These are phyloP conservation scores for Butyriboletus loyo DNA, from an alignment of 768 basidiomycete genomes.

Conservation along the genomic window DNA sequence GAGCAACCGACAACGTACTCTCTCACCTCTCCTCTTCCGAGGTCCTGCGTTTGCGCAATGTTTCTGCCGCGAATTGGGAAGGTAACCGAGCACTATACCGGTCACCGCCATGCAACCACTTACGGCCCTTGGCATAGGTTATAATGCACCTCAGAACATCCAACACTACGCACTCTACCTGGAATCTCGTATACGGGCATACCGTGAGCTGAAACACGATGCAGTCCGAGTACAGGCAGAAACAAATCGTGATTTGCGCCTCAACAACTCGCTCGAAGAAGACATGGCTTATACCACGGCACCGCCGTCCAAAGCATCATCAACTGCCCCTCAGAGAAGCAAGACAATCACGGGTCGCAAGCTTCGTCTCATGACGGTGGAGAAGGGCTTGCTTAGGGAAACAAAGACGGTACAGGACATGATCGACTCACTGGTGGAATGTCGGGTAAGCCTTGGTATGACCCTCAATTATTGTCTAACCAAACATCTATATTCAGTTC, in stretches of 20 bases:
- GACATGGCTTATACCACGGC: slow-evolving; percentile 37
- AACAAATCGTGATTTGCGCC: slow-evolving; percentile 81
- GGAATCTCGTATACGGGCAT: slow-evolving; percentile 83
- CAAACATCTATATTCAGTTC: slow-evolving; percentile 51
- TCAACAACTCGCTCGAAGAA: slow-evolving; percentile 60
- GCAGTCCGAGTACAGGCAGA: slow-evolving; percentile 92
- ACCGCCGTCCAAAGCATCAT: slow-evolving; percentile 29
- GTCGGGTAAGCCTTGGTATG: slow-evolving; percentile 58
- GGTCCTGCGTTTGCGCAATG: slow-evolving; percentile 76
- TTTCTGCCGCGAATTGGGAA: slow-evolving; percentile 83
- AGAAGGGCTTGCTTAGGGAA: slow-evolving; percentile 92
- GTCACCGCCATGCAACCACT: not conserved
- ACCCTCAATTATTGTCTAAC: not conserved
- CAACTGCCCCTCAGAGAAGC: slow-evolving; percentile 49
- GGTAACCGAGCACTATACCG: slow-evolving; percentile 44
- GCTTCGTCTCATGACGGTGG: slow-evolving; percentile 86
- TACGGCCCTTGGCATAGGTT: slow-evolving; percentile 49
- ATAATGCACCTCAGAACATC: slow-evolving; percentile 81
- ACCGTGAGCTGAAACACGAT: slow-evolving; percentile 90
- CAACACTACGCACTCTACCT: slow-evolving; percentile 87
- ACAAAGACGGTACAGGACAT: slow-evolving; percentile 87
- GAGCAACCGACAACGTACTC: slow-evolving; percentile 92
- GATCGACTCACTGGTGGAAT: slow-evolving; percentile 85
- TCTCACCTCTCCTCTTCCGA: slow-evolving; percentile 79
- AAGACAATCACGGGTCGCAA: slow-evolving; percentile 83